Conservation (phyloP, 2,329 filamentous ascomycete species). For the Lachnellula subtilissima region DNA sequence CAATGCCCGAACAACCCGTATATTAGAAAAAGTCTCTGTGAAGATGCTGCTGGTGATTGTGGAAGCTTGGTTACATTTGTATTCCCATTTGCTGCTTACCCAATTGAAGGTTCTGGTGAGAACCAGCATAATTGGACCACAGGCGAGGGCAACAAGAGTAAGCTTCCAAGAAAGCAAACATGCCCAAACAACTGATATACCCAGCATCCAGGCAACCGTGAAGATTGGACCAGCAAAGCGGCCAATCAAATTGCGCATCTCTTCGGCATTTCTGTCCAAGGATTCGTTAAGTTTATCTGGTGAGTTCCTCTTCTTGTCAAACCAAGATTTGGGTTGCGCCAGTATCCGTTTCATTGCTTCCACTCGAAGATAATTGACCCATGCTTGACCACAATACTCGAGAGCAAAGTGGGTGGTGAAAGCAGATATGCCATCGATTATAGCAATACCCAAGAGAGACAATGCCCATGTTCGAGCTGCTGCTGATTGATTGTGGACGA, state of each 20-base stretch:
- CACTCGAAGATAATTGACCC: conserved; percentile 68
- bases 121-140: conserved; percentile 61
- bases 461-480: conserved; percentile 56
- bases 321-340: conserved; percentile 73
- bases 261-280: conserved; percentile 78
- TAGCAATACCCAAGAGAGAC: conserved; percentile 61
- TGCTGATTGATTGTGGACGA: conserved; percentile 27
- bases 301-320: conserved; percentile 63
- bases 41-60: conserved; percentile 58
- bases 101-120: conserved; percentile 61
- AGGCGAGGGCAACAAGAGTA: conserved; percentile 68
- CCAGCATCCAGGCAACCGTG: conserved; percentile 61
- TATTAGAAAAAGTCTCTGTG: conserved; percentile 71
- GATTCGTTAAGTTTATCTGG: conserved; percentile 61
- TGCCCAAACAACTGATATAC: conserved; percentile 69
- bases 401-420: conserved; percentile 67
- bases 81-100: conserved; percentile 69
- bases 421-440: conserved; percentile 59
- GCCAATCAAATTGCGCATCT: conserved; percentile 78
- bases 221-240: conserved; percentile 69
- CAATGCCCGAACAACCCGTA: conserved; percentile 71
- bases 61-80: conserved; percentile 57
- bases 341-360: conserved; percentile 67
- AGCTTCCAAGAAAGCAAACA: conserved; percentile 72
- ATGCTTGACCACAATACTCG: conserved; percentile 66